Evolutionary conservation across 2,329 filamentous ascomycete genomes (phyloP).

Genomic region (Paramyrothecium sp.): DNA sequence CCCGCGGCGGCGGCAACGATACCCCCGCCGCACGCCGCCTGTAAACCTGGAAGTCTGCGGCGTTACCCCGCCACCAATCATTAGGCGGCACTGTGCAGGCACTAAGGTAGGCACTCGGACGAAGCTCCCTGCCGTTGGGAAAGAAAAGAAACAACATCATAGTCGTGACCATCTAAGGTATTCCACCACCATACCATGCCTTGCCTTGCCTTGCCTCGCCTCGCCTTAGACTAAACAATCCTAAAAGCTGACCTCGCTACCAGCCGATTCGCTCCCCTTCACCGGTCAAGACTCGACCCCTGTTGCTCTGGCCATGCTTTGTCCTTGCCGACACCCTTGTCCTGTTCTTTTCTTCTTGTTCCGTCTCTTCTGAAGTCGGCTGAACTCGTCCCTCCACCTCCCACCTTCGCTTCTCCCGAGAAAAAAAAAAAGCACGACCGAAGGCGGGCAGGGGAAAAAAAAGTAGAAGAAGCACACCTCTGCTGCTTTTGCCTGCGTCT

Average conservation of each 20-base stretch:
- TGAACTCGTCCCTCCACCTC: background rate
- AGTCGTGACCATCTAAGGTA: too few species aligned
- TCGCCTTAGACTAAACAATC: background rate
- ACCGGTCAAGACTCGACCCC: background rate
- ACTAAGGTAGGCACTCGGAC: too few species aligned
- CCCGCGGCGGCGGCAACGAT: too few species aligned
- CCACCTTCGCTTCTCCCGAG: background rate
- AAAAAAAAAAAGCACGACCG: background rate
- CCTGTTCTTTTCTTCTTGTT: constrained; percentile 10
- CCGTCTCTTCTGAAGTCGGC: constrained; percentile 1
- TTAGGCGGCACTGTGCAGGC: too few species aligned
- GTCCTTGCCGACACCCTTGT: constrained; percentile 13
- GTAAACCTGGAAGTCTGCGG: too few species aligned
- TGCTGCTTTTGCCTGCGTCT: background rate
- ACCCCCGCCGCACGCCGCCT: too few species aligned
- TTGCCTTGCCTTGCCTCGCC: too few species aligned
- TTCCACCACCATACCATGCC: too few species aligned
- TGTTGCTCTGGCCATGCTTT: constrained; percentile 3
- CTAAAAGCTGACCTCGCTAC: background rate
- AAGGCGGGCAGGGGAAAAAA: background rate
- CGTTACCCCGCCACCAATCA: too few species aligned
- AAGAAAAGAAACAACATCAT: too few species aligned
- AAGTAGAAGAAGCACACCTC: background rate
- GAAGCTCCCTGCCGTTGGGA: too few species aligned
- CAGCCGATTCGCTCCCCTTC: background rate